Evolutionary conservation across 2,329 filamentous ascomycete species (phyloP).

Genomic region (Pseudocercospora eumusae): DNA sequence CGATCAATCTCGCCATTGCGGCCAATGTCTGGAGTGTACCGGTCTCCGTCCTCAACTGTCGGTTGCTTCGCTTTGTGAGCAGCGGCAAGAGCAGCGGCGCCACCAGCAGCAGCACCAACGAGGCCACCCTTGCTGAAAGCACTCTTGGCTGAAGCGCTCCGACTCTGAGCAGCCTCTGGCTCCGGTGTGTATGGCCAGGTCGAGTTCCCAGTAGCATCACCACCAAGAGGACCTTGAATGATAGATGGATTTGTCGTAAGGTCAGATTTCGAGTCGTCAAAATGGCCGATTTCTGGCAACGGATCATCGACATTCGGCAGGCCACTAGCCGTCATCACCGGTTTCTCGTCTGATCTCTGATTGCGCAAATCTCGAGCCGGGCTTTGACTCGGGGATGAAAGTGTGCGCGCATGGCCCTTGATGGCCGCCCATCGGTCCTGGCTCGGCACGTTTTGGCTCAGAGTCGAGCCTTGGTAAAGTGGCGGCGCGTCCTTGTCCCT

Average conservation of each 20-base stretch:
- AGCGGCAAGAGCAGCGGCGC: constrained; percentile 32
- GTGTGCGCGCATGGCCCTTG: constrained; percentile 45
- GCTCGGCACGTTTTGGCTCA: constrained; percentile 36
- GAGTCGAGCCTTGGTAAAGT: constrained; percentile 37
- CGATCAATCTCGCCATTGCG: constrained; percentile 18
- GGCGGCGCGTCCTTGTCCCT: constrained; percentile 29
- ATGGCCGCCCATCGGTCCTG: constrained; percentile 43
- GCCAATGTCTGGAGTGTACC: not conserved
- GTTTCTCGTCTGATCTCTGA: constrained; percentile 40
- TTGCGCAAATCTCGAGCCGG: constrained; percentile 30
- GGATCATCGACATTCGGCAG: constrained; percentile 69
- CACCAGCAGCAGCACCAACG: constrained; percentile 33
- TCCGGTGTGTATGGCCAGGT: constrained; percentile 41
- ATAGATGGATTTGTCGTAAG: constrained; percentile 83
- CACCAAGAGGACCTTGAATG: constrained; percentile 71
- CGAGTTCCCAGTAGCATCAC: constrained; percentile 56
- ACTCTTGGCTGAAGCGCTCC: constrained; percentile 24
- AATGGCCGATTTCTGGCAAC: constrained; percentile 75
- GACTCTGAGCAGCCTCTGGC: constrained; percentile 25
- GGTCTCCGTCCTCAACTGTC: constrained; percentile 37
- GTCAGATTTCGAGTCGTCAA: constrained; percentile 60
- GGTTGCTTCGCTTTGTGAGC: constrained; percentile 41
- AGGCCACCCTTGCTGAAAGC: constrained; percentile 25
- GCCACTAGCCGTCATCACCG: constrained; percentile 66
- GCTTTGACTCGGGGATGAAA: constrained; percentile 57